phyloP scores from a whole-genome alignment of 2,329 filamentous ascomycete species.

The Hortaea werneckii region DNA sequence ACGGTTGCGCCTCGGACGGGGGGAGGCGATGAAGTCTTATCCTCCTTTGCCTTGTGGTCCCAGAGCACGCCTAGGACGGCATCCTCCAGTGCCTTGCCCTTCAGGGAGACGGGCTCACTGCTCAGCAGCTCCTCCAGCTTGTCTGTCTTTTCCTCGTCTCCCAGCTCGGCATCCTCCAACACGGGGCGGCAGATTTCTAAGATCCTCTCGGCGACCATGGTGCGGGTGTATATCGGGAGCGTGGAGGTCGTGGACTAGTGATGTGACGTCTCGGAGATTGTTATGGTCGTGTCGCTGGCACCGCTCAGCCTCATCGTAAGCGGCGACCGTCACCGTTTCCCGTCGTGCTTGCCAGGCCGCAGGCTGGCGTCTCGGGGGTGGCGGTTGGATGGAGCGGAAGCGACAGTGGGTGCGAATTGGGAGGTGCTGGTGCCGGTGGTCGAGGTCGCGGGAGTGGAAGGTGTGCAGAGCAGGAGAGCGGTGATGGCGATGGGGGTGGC shows the following conservation, averaged over 20 bases:
- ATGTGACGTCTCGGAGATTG: background rate
- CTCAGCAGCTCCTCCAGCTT: conserved; percentile 77
- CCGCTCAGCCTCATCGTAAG: conserved; percentile 1
- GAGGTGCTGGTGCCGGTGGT: too few relatives aligned
- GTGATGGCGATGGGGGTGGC: too few relatives aligned
- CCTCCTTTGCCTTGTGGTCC: conserved; percentile 59
- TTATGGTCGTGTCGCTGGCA: conserved; percentile 2
- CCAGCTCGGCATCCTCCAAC: conserved; percentile 68
- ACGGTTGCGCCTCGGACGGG: conserved; percentile 69
- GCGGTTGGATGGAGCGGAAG: too few relatives aligned
- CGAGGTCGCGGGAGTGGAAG: too few relatives aligned
- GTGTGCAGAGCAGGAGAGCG: too few relatives aligned
- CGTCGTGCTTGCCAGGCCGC: too few relatives aligned
- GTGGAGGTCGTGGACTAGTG: background rate
- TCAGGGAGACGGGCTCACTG: conserved; percentile 60
- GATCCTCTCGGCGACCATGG: conserved; percentile 84
- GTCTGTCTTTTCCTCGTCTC: conserved; percentile 94
- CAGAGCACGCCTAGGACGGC: conserved; percentile 83
- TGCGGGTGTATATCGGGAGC: conserved; percentile 18
- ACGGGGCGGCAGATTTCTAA: conserved; percentile 87
- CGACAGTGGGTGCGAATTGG: too few relatives aligned
- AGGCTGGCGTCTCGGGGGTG: too few relatives aligned
- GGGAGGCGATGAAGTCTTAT: conserved; percentile 62
- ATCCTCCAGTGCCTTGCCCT: conserved; percentile 73
- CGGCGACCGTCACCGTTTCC: background rate